phyloP scores from a whole-genome alignment of 345 rosid species.

The thale cress (Arabidopsis thaliana) region TAIR10.1 NC_003076.8:19704001-19704500 shows the following conservation, averaged over 20 bases:
- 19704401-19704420: slow-evolving; percentile 52
- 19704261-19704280: slow-evolving; percentile 81
- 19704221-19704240: neutral
- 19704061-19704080: slow-evolving; percentile 82
- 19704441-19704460: slow-evolving; percentile 19
- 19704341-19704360: slow-evolving; percentile 87
- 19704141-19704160: slow-evolving; percentile 3
- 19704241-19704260: slow-evolving; percentile 34
- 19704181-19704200: slow-evolving; percentile 23
- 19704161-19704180: slow-evolving; percentile 31
- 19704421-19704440: slow-evolving; percentile 5
- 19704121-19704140: slow-evolving; percentile 18
- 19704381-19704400: slow-evolving; percentile 77
- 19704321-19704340: slow-evolving; percentile 95
- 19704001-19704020: slow-evolving; percentile 77
- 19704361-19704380: slow-evolving; percentile 87
- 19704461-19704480: slow-evolving; percentile 27
- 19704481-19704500: neutral
- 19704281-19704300: slow-evolving; percentile 77
- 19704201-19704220: neutral
- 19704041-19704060: slow-evolving; percentile 73
- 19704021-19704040: slow-evolving; percentile 69
- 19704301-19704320: slow-evolving; percentile 76
- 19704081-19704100: slow-evolving; percentile 28
- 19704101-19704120: slow-evolving; percentile 12